These are phyloP conservation scores for Rhodotorula babjevae DNA, from an alignment of 768 basidiomycete genomes.

Conservation along the genomic window DNA sequence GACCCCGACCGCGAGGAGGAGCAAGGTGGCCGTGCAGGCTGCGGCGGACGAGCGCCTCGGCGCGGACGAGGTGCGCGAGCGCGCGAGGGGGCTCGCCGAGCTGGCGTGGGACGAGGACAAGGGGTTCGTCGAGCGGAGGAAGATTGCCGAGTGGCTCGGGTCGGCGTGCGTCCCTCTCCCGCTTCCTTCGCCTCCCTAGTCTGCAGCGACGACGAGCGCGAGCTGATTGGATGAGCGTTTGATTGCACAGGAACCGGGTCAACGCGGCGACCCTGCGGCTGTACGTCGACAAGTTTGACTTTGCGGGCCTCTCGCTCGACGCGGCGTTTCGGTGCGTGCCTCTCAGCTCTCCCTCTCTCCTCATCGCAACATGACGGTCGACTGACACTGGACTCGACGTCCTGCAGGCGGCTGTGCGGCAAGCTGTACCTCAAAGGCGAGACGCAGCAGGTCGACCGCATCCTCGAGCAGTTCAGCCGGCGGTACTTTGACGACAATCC, in stretches of 20 bases:
- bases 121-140: constrained; percentile 74
- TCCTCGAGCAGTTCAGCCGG: constrained; percentile 82
- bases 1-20: not conserved
- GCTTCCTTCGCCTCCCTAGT: not conserved
- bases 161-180: constrained; percentile 57
- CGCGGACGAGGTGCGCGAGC: constrained; percentile 40
- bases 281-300: constrained; percentile 88
- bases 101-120: constrained; percentile 84
- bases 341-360: too few relatives aligned
- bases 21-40: not conserved
- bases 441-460: constrained; percentile 95
- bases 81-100: constrained; percentile 67
- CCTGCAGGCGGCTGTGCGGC: constrained; percentile 71
- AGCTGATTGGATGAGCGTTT: too few relatives aligned
- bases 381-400: not conserved
- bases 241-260: constrained; percentile 62
- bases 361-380: too few relatives aligned
- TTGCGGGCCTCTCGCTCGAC: constrained; percentile 72
- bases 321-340: constrained; percentile 74
- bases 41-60: constrained; percentile 10
- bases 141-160: constrained; percentile 95
- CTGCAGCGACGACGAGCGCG: not conserved
- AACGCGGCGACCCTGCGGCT: constrained; percentile 69
- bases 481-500: constrained; percentile 92
- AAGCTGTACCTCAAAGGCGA: constrained; percentile 92